Evolutionary conservation across 345 rosid species (phyloP).

Genomic region (Bruguiera gymnorhiza): DNA sequence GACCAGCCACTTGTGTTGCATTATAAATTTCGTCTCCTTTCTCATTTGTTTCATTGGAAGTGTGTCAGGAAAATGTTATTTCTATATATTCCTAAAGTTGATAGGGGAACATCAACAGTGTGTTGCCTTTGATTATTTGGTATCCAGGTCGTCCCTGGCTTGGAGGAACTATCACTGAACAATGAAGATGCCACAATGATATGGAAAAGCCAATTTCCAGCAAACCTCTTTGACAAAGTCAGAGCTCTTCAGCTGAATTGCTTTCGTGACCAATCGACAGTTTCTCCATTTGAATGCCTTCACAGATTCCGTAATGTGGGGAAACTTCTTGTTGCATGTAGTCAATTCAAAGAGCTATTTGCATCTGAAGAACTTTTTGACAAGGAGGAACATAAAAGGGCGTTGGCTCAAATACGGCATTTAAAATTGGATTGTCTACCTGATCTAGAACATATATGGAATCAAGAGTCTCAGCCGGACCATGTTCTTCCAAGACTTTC

Average conservation of each 20-base stretch:
- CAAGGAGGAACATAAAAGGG: background rate
- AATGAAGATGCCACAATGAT: background rate
- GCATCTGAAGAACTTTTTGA: background rate
- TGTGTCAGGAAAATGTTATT: too few species aligned
- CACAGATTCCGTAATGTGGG: constrained; percentile 16
- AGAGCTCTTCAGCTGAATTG: background rate
- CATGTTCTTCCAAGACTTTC: background rate
- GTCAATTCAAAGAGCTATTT: constrained; percentile 12
- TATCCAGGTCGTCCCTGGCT: constrained; percentile 18
- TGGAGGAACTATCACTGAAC: constrained; percentile 10
- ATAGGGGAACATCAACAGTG: too few species aligned
- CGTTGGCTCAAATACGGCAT: background rate
- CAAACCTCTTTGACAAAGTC: background rate
- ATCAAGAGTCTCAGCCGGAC: background rate
- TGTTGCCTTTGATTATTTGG: too few species aligned
- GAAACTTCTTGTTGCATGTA: background rate
- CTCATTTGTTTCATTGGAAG: too few species aligned
- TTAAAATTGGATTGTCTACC: fast-evolving
- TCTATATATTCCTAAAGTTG: too few species aligned
- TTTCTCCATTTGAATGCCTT: background rate
- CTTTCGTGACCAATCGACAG: background rate
- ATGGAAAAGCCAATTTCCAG: background rate
- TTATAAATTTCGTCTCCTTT: too few species aligned
- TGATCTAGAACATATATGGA: constrained; percentile 5
- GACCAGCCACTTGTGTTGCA: too few species aligned